A percentile compares a stretch with the other conserved stretches of the same genome.
These are phyloP conservation scores for Herpetomonas samuelpessoai DNA, from an alignment of 208 protist species.

Conservation along the genomic window DNA sequence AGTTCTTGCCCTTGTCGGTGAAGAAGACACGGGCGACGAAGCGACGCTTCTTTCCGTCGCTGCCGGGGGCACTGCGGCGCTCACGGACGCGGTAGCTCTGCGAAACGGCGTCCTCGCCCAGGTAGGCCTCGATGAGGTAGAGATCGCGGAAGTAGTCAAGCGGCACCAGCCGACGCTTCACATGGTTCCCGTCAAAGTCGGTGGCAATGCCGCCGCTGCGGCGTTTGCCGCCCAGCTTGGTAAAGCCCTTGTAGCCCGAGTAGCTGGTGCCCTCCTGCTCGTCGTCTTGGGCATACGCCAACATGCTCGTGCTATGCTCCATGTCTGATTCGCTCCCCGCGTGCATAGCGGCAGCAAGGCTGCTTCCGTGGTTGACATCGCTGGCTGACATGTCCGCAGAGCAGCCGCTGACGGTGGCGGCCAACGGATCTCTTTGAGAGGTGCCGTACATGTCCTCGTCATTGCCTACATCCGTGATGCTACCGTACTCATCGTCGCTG, in stretches of 20 bases:
- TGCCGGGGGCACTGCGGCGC: not conserved
- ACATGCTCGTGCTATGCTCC: too few relatives aligned
- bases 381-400: too few relatives aligned
- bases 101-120: not conserved
- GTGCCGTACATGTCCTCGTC: too few relatives aligned
- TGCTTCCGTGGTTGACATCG: too few relatives aligned
- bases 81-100: not conserved
- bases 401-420: too few relatives aligned
- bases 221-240: not conserved
- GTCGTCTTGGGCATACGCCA: too few relatives aligned
- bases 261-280: not conserved
- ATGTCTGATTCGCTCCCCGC: too few relatives aligned
- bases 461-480: too few relatives aligned
- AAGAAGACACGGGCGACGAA: not conserved
- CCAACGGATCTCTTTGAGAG: too few relatives aligned
- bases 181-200: not conserved
- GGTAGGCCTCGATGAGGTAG: not conserved
- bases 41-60: not conserved
- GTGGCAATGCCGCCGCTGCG: not conserved
- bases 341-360: too few relatives aligned
- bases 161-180: not conserved
- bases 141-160: not conserved
- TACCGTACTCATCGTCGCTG: not conserved
- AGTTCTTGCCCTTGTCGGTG: slow-evolving; percentile 1
- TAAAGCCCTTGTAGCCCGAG: not conserved